A percentile compares a stretch with the other conserved stretches of the same genome.
Conservation (phyloP, 306 rosid genomes). For the Cajanus cajan region DNA sequence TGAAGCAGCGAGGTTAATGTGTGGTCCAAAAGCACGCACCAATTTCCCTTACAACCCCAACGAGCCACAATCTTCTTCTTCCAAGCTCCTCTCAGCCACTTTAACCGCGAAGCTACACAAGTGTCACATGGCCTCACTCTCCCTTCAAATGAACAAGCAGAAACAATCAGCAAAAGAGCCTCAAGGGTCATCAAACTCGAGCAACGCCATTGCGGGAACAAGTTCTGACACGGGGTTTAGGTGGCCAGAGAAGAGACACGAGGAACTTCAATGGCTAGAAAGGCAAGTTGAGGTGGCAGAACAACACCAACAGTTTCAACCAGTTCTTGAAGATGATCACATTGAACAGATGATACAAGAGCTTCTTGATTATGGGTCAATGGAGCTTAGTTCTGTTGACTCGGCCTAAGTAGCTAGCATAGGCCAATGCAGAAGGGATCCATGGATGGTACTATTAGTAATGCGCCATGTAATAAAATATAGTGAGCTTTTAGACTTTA, state of each 20-base stretch:
- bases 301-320: conserved; percentile 32
- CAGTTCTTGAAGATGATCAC: conserved; percentile 63
- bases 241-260: conserved; percentile 28
- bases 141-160: conserved; percentile 33
- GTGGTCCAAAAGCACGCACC: conserved; percentile 64
- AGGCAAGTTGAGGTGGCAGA: conserved; percentile 8
- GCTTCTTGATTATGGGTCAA: conserved; percentile 57
- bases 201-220: conserved; percentile 7
- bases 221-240: background rate
- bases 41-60: conserved; percentile 57
- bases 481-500: background rate
- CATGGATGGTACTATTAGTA: background rate
- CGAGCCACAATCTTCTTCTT: conserved; percentile 40
- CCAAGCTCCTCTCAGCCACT: conserved; percentile 53
- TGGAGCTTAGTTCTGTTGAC: conserved; percentile 51
- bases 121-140: conserved; percentile 62
- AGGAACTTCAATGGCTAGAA: conserved; percentile 21
- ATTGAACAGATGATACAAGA: conserved; percentile 79
- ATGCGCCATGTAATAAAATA: conserved; percentile 14
- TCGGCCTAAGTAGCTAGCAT: conserved; percentile 9
- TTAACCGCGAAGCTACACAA: conserved; percentile 61
- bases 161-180: conserved; percentile 14
- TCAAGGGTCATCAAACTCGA: background rate
- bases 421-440: background rate
- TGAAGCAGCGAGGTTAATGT: conserved; percentile 71